Base-by-base conservation (phyloP, 192 early-diverging fungal species). In the Backusella circina region DNA sequence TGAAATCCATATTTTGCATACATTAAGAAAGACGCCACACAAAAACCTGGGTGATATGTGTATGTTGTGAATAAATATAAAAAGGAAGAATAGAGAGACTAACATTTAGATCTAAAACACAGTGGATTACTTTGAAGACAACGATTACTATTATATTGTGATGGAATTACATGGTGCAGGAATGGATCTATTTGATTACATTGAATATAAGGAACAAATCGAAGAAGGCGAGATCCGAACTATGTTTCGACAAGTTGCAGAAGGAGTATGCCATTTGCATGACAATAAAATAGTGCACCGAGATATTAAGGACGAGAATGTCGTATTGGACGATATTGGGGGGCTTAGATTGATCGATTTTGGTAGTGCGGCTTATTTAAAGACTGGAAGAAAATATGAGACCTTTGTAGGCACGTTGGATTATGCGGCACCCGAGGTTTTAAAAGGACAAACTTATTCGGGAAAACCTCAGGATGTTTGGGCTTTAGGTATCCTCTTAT, bases 251-350 rank as follows among this genome's bases (percentile, higher is more conserved):
- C 91, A 91, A 75, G 79, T 92, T 30, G 84, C 83, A 8, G 74
- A 77, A 21, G 90, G 88, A 7, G 84, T 92, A 13, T 44, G 79
- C 51, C 90, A 92, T 78, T 67, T 93, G 33, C 91, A 93, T 73
- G 75, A 80, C 32, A 79, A 88, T 65, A 86, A 86, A 33, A 91
- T 94, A 77, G 90, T 92, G 18, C 95, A 96, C 68, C 81, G 92
- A 32, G 95, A 96, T 80, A 95, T 96, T 79, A 96, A 96, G 79
- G 95, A 96, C 69, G 95, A 96, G 74, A 96, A 96, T 81, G 90
- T 94, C n/a, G 89, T 94, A 72, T 73, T 93, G 65, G 88, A 91
- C 76, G 80, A 88, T 50, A 38, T 77, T 18, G 80, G 84, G 65
- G 79, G 75, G n/a, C 83, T 93, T 64, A 90, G 94, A 67, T 76